Conservation (phyloP, 108 stramenopile genomes). For the Pseudonitzschia pungens region DNA sequence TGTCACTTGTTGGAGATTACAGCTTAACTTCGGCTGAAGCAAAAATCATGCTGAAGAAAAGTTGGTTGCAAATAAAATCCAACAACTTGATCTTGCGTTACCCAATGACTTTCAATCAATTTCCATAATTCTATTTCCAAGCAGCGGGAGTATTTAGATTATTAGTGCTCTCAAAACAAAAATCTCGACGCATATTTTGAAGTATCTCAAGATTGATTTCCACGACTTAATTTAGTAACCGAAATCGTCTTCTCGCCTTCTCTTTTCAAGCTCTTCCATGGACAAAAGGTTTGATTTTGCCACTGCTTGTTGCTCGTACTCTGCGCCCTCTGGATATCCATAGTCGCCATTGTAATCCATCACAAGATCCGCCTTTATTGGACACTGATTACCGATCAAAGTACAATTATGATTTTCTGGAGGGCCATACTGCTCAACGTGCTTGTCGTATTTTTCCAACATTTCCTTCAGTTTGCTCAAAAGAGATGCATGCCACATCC, state of each 20-base stretch:
- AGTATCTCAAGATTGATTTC: not conserved
- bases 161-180: too few relatives aligned
- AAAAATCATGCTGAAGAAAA: too few relatives aligned
- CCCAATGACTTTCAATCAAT: too few relatives aligned
- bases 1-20: too few relatives aligned
- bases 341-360: slow-evolving; percentile 44
- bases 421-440: slow-evolving; percentile 42
- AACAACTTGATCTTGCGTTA: too few relatives aligned
- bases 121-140: too few relatives aligned
- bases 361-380: slow-evolving; percentile 31
- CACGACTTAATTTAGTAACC: not conserved
- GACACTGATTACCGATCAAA: slow-evolving; percentile 48
- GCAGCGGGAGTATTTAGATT: too few relatives aligned
- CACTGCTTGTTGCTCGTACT: slow-evolving; percentile 25
- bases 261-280: slow-evolving; percentile 34
- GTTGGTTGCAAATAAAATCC: too few relatives aligned
- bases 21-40: too few relatives aligned
- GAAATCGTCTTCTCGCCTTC: slow-evolving; percentile 23
- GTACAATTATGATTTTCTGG: slow-evolving; percentile 42
- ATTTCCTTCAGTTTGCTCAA: slow-evolving; percentile 38
- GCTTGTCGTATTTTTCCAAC: slow-evolving; percentile 29
- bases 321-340: slow-evolving; percentile 30
- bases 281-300: slow-evolving; percentile 33
- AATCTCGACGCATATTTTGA: too few relatives aligned
- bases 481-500: slow-evolving; percentile 43